Evolutionary conservation across 495 filamentous ascomycete genomes (phyloP).

Genomic region (Penicillium odoratum): DNA sequence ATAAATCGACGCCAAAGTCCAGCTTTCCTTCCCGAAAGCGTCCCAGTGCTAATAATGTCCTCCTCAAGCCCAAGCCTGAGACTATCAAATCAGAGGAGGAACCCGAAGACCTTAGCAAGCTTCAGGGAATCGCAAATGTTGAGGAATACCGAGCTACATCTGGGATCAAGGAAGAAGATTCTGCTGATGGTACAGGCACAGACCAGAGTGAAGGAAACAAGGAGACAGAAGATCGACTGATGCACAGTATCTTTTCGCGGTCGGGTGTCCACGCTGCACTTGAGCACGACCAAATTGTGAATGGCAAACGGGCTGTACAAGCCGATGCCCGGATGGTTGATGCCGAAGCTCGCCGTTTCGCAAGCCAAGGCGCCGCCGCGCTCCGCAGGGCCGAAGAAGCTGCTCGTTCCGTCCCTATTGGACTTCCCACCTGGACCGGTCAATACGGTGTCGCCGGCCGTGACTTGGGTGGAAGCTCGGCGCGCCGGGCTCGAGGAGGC

Average conservation of each 20-base stretch:
- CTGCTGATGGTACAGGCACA: constrained; percentile 7
- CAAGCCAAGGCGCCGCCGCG: constrained; percentile 71
- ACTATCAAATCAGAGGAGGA: constrained; percentile 14
- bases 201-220: constrained; percentile 42
- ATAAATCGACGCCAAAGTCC: background rate
- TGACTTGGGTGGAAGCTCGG: constrained; percentile 38
- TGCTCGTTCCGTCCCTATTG: constrained; percentile 70
- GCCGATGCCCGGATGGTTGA: constrained; percentile 74
- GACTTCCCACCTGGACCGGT: constrained; percentile 93
- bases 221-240: constrained; percentile 62
- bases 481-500: constrained; percentile 39
- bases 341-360: constrained; percentile 75
- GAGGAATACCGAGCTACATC: constrained; percentile 47
- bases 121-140: constrained; percentile 57
- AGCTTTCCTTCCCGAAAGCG: constrained; percentile 6
- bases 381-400: constrained; percentile 71
- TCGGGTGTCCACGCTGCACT: constrained; percentile 82
- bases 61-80: background rate
- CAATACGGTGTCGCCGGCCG: constrained; percentile 71
- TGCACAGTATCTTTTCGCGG: constrained; percentile 82
- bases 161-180: background rate
- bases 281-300: constrained; percentile 86
- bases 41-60: constrained; percentile 11
- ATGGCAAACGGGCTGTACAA: constrained; percentile 59
- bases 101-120: constrained; percentile 41